Evolutionary conservation across 2,329 filamentous ascomycete genomes (phyloP), one percentile per base, ranked within the genome.

Genomic region (Dichotomopilus funicola): DNA sequence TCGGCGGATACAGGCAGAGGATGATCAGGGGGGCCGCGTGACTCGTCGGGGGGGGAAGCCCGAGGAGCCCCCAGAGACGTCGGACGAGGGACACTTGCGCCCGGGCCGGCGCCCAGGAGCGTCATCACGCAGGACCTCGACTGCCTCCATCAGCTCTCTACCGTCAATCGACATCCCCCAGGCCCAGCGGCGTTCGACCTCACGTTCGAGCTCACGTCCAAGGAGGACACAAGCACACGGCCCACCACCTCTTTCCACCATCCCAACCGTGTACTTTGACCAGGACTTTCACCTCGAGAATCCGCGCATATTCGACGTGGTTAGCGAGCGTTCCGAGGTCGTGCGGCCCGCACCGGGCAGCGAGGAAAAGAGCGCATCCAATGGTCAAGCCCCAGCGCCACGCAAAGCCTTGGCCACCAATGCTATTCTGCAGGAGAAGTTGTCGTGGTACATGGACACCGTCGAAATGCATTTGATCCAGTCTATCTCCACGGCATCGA

Each of bases 361-460:
- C 35, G 77, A 83, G 59, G 79, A 84, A 33, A 78, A 80, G 31
- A 76, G 73, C 38, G 71, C 71, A 4, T 70, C 75, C 3, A 88
- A 85, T 68, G 84, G 82, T 5, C 76, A 74, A 50, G 73, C 78
- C 0, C 72, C 79, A 27, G 78, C 79, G 9, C 85, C 88, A 7
- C 82, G 92, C 58, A 97, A 96, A 69, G 88, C 89, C 1, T 76
- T 99, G 34, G 92, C 92, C 6, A 96, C 91, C 0, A 99, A 99
- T 71, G 94, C 94, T 0, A 99, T 99, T 56, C 71, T 99, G 38
- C 94, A 99, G 69, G 94, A 99, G 71, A 99, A 99, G 71, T 77
- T 99, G 10, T 97, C 94, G 0, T 99, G 94, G 94, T 99, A 99
- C 70, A 96, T 99, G 91, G 94, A 99, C 69, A 99, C 94, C 0